phyloP scores from a whole-genome alignment of 768 basidiomycete species.

The Podaxis rugospora region DNA sequence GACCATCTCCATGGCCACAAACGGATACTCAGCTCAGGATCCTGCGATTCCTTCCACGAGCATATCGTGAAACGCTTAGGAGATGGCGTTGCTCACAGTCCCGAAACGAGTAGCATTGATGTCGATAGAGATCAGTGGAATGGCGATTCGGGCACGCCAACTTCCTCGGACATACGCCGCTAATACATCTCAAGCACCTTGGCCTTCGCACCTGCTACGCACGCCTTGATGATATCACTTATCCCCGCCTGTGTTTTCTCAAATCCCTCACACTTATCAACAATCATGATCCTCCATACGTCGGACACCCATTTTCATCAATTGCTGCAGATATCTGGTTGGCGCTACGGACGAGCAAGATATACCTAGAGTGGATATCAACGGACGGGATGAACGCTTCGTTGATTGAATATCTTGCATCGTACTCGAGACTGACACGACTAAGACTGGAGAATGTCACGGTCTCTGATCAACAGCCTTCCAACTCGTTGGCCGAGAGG shows the following conservation, averaged over 20 bases:
- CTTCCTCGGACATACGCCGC: neutral
- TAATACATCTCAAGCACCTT: slow-evolving; percentile 5
- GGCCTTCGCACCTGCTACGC: slow-evolving; percentile 3
- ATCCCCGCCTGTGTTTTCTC: slow-evolving; percentile 2
- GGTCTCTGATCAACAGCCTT: neutral
- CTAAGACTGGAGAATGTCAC: neutral
- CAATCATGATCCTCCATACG: neutral
- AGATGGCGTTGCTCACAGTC: slow-evolving; percentile 2
- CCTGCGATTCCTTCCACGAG: neutral
- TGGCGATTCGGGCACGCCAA: neutral
- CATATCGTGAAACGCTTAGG: slow-evolving; percentile 5
- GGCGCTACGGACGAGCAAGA: neutral
- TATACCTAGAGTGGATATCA: slow-evolving; percentile 1
- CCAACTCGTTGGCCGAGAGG: slow-evolving; percentile 1
- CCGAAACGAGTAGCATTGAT: slow-evolving; percentile 7
- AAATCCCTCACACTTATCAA: slow-evolving; percentile 3
- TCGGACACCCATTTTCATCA: neutral
- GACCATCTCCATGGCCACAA: slow-evolving; percentile 2
- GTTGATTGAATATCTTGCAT: slow-evolving; percentile 1
- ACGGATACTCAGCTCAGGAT: slow-evolving; percentile 4
- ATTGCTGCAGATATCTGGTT: slow-evolving; percentile 4
- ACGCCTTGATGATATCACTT: neutral
- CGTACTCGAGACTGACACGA: slow-evolving; percentile 3
- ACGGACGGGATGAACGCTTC: neutral
- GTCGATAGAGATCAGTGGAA: neutral